Base-by-base conservation (phyloP, 208 protist genomes). In the Trypanosoma congolense region DNA sequence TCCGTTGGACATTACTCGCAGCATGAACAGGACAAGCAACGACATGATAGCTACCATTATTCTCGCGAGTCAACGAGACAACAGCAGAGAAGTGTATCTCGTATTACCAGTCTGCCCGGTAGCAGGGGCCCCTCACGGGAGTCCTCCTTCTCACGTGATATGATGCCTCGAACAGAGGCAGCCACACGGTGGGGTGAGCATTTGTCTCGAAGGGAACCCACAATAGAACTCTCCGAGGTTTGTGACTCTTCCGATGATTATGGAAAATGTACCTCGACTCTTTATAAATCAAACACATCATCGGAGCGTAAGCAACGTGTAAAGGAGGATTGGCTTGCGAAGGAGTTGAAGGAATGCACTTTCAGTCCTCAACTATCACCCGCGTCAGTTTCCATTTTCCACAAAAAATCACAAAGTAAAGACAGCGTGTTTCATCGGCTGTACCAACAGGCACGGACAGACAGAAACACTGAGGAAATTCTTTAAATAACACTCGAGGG, bases 331-430 rank as follows among this genome's bases (percentile, higher is more conserved):
- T 44, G 56, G 28, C 41, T 43, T 35, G 51, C 57, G 16, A 71
- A 69, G 54, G 61, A 88, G 50, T 35, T 61, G 8, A 25, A 65
- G 25, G 78, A 87, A 54, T 93, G 86, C 51, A 93, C 79, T 14
- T 93, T 93, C 35, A 76, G 81, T 29, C 86, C 86, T 12, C 60
- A 57, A 2, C 57, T 93, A 9, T 78, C 78, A 1, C 81, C 79
- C 1, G 78, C 68, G 12, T 83, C 86, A 9, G 66, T 54, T 1
- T 61, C 73, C 1, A 74, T 92, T 35, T 61, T 47, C 26, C 55
- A 24, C 0, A 48, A 67, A 19, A 14, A 8, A 8, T 30, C 4
- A 14, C 31, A 48, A n/a, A 54, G 45, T 1, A 57, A 42, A 14
- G 46, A 42, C 6, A 57, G 46, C 30, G 84, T 92, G 24, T 88